Base-by-base conservation (phyloP, 202 grass and related monocot genomes). In the Elaeis oleifera region DNA sequence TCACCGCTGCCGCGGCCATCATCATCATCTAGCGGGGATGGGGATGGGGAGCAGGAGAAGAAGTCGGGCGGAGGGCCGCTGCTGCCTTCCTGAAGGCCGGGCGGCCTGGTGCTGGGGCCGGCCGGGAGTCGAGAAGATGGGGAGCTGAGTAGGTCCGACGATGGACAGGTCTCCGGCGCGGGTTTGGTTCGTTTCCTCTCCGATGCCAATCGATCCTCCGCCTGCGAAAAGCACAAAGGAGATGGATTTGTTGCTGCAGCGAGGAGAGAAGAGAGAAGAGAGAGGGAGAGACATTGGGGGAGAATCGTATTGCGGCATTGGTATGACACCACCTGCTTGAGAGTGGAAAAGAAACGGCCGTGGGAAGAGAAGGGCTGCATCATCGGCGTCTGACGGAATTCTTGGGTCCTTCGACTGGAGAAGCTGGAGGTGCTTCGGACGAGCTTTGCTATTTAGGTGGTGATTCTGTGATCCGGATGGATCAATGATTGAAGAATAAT, bases 311-410 rank as follows among this genome's bases (percentile, higher is more conserved):
- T 19, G 5, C 16, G 21, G 18, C 31, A 16, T 31, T 18, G 2
- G 20, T 19, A 19, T 21, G 13, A 1, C 16, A 19, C 2, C 24
- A 81, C 85, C 83, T 86, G 83, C 48, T 88, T 55, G 49, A 96
- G 87, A 50, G 81, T 78, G n/a, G 87, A 79, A 78, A 90, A 90
- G 76, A 90, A 85, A 66, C 81, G 76, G 72, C 68, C 50, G 53
- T 81, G 91, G 66, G 78, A 29, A 5, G 81, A 80, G 63, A 83
- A 83, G 49, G 73, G 68, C 22, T 53, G 66, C 90, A 85, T 90
- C 54, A 24, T 9, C 36, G 36, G 36, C 36, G 36, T 14, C 36
- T 13, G 36, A 13, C 11, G 36, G 11, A 44, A 13, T 13, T 44
- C 8, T 14, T 44, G 8, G 36, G 11, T 13, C 36, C 36, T 44